Base-by-base conservation (phyloP, 805 yeast genomes). In the Saccharomycopsis synnaedendra region DNA sequence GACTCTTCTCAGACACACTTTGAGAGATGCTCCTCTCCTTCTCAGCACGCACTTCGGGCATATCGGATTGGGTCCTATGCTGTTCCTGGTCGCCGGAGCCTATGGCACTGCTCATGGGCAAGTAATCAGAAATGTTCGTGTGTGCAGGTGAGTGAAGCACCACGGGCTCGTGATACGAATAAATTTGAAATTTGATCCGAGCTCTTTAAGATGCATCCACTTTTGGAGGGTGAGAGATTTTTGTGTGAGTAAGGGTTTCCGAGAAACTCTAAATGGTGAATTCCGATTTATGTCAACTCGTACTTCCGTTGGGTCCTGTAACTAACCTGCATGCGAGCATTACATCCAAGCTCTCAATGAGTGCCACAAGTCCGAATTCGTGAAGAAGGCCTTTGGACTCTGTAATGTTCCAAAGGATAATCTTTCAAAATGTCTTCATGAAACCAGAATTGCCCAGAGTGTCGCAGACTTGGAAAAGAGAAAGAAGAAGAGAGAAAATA, bases 401-500 rank as follows among this genome's bases (percentile, higher is more conserved):
- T 90, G 98, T 66, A 86, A 87, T 64, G 78, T 80, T 46, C 81
- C 83, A 57, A 88, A 88, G 58, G 85, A 83, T 53, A 89, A 84
- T 45, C 70, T 93, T 46, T 66, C 82, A 35, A 68, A 76, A 58
- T 90, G 98, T 65, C 69, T 94, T 29, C 93, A 87, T 59, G 77
- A 76, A 46, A 84, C 90, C 5, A 74, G 96, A 60, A 60, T 77
- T 32, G 78, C 76, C 34, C 82, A 79, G 60, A 78, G 74, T 69
- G 59, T 76, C 67, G 55, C 60, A 65, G 60, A 69, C 48, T 64
- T 71, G 5, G 49, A 59, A n/a, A 68, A 68, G 56, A 76, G 82
- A 44, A 72, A 74, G 47, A 78, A 75, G 48, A 78, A 75, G 60
- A 75, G 76, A 44, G 73, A 75, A 59, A 65, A 63, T 45, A 63